Base-by-base conservation (phyloP, 306 rosid genomes). In the Astragalus glycyphyllos region DNA sequence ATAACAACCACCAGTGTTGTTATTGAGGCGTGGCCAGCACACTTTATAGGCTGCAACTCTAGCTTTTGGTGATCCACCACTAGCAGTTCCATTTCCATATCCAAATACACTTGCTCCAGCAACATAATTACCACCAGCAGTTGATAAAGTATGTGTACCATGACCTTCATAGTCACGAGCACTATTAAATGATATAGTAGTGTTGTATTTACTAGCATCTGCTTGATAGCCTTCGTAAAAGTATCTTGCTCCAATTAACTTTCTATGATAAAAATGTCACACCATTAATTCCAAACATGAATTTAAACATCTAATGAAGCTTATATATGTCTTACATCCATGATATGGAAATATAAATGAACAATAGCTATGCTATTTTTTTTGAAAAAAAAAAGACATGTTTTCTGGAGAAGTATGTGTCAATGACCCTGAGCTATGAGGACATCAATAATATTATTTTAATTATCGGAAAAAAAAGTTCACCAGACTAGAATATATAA, bases 121-220 rank as follows among this genome's bases (percentile, higher is more conserved):
- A 6, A 87, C 89, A 42, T 80, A 82, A 45, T 20, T 94, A 7
- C 97, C 98, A 0, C 88, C 97, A 0, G 96, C 97, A 0, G 98
- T 94, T n/a, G 98, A 94, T 49, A 94, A 73, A 35, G 99, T 94
- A 35, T 94, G 99, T 9, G 96, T 16, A 4, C 99, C 99, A 57
- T 94, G 97, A 48, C 99, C 99, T 0, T 55, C 84, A 2, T 34
- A 0, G 83, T 94, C 99, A 1, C 96, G 84, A 0, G 86, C 67
- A 5, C 76, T 75, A 23, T 64, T 3, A 2, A 8, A n/a, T 4
- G 85, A 65, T 41, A 17, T 15, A 5, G 11, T 40, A 3, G 0
- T 9, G n/a, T 58, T 55, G 1, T 17, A 1, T 37, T 1, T 7
- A 5, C 58, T 54, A 0, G 1, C 4, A 3, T 2, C 3, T 47